Evolutionary conservation across 192 early-diverging fungal genomes (phyloP), one percentile per base, ranked within the genome.

Genomic region (Entomortierella parvispora): DNA sequence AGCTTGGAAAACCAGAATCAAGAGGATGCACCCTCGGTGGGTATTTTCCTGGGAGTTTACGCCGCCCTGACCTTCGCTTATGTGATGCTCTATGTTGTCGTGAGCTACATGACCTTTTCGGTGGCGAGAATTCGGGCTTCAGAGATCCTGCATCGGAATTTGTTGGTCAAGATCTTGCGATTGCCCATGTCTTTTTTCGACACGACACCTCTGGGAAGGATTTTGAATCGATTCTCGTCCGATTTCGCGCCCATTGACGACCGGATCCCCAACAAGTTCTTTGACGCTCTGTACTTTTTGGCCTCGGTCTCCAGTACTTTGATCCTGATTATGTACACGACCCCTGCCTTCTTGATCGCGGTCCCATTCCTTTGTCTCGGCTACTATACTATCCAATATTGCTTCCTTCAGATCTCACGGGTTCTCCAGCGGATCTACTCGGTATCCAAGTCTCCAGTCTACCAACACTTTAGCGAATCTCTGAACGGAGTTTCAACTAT

Each of bases 391-490:
- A 68, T 85, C 20, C 75, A 81, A 34, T 50, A 58, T 23, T 71
- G 81, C 22, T 91, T 93, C 69, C 79, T 91, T 49, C 49, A 80
- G 2, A 84, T 87, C 29, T 86, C 85, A 2, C 86, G 89, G 20
- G 86, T 88, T 48, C 66, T 94, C 33, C 89, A 88, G 52, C 84
- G 92, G 23, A 75, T 95, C 31, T 89, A 94, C 50, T 90, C 90
- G 2, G 83, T 87, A 11, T 84, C 93, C 2, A 85, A 90, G 20
- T 88, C 86, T 9, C 93, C 93, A 0, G 82, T 95, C 9, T 92
- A 87, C 58, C 86, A 92, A 4, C 83, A 74, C 44, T 86, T 85
- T 53, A 84, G 71, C 40, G 86, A 89, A 55, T 77, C 88, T 0
- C 43, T 87, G 20, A 80, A 62, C 42, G 88, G 88, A 1, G 69